Percentiles rank a stretch among this genome's conserved stretches.
phyloP scores from a whole-genome alignment of 1,284 basidiomycete species.

The Athelia psychrophila region DNA sequence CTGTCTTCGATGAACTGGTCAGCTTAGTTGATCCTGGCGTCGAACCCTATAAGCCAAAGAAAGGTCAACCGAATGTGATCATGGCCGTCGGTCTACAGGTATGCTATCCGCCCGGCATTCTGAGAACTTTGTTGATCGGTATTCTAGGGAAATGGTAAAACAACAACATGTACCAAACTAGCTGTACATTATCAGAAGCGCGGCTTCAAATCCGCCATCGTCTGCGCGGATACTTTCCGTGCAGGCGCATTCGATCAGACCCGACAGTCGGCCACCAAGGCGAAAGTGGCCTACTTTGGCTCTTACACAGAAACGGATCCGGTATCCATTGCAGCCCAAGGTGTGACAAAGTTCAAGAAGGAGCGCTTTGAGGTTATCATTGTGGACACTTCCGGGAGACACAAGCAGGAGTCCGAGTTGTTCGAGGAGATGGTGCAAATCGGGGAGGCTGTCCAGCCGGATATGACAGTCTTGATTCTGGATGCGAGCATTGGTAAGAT shows the following conservation, averaged over 20 bases:
- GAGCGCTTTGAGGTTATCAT: conserved; percentile 99
- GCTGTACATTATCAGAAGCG: conserved; percentile 98
- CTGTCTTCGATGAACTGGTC: conserved; percentile 97
- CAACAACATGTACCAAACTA: conserved; percentile 96
- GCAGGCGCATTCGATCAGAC: conserved; percentile 99
- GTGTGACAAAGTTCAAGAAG: conserved; percentile 96
- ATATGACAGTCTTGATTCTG: conserved; percentile 89
- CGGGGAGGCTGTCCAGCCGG: conserved; percentile 86
- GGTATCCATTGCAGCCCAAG: conserved; percentile 90
- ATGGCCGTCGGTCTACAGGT: conserved; percentile 98
- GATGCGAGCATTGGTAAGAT: conserved; percentile 81
- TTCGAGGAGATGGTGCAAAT: conserved; percentile 99
- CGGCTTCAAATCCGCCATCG: conserved; percentile 97
- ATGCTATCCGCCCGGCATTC: conserved; percentile 14
- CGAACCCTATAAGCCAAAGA: conserved; percentile 95
- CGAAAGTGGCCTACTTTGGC: conserved; percentile 98
- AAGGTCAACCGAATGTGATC: conserved; percentile 92
- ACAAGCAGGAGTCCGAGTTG: conserved; percentile 96
- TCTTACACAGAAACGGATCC: conserved; percentile 99
- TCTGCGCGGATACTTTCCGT: conserved; percentile 99
- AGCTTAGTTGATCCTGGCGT: conserved; percentile 92
- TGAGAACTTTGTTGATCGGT: conserved; percentile 1
- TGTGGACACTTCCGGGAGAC: conserved; percentile 96
- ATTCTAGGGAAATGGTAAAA: conserved; percentile 91
- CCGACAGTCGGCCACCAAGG: conserved; percentile 92